phyloP scores from a whole-genome alignment of 2,329 filamentous ascomycete genomes.

The Aureobasidium namibiae region DNA sequence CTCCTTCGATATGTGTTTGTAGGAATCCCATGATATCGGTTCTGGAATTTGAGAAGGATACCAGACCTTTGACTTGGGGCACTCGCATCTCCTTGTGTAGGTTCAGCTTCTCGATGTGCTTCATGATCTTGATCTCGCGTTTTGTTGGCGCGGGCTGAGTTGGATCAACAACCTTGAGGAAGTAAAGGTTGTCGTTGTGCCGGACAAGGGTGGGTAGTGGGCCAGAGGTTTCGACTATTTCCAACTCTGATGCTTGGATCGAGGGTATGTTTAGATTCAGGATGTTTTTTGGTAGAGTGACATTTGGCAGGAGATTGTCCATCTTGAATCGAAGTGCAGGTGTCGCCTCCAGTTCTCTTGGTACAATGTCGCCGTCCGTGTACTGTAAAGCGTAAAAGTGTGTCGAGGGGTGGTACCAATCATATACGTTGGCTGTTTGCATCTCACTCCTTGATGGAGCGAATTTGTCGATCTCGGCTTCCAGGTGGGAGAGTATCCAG shows the following conservation, averaged over 20 bases:
- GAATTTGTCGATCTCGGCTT: conserved; percentile 14
- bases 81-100: conserved; percentile 24
- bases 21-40: conserved; percentile 27
- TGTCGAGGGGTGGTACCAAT: conserved; percentile 25
- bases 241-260: conserved; percentile 20
- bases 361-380: conserved; percentile 20
- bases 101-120: conserved; percentile 21
- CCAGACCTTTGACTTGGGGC: conserved; percentile 24
- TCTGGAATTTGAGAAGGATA: conserved; percentile 16
- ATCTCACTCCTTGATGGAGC: conserved; percentile 12
- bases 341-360: conserved; percentile 20
- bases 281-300: conserved; percentile 28
- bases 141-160: conserved; percentile 25
- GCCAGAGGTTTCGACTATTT: conserved; percentile 18
- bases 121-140: conserved; percentile 26
- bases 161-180: conserved; percentile 27
- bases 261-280: conserved; percentile 21
- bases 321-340: conserved; percentile 19
- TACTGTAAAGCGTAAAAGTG: conserved; percentile 23
- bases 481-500: conserved; percentile 25
- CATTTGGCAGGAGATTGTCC: conserved; percentile 20
- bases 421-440: conserved; percentile 19
- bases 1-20: conserved; percentile 24
- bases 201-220: conserved; percentile 22
- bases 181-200: conserved; percentile 19